Base-by-base conservation (phyloP, 352 stramenopile genomes). In the Pythium diclinum region DNA sequence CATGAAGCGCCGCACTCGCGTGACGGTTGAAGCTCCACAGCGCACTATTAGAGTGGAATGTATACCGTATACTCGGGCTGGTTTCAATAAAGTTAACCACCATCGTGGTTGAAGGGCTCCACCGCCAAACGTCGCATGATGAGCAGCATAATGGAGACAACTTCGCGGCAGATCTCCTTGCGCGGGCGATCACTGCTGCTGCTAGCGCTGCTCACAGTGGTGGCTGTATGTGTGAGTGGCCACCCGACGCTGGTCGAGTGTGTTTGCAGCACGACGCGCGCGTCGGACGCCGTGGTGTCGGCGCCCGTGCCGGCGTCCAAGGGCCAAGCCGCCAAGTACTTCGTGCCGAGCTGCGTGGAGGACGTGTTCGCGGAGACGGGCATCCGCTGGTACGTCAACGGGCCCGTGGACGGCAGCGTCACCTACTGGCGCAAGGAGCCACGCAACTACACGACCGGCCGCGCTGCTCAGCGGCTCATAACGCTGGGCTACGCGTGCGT, bases 371-470 rank as follows among this genome's bases (percentile, higher is more conserved):
- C 82, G 16, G 74, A 81, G 63, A 87, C 82, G 1, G 86, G 84
- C 46, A 87, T 95, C 59, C 83, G 86, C 65, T 95, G 83, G 83
- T 91, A 91, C 68, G 74, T 87, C 46, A 77, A 92, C 63, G 84
- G 86, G 1, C 85, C 86, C 1, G 25, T 92, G 21, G 58, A 76
- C 32, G 62, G 76, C 59, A 72, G 61, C 36, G 64, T 89, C 54
- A 86, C 65, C 53, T 94, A 94, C 70, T 92, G 84, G 84, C 65
- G 67, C 28, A 62, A 73, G 0, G 60, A 74, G 17, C 52, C 68
- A 23, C 74, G 57, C 32, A 36, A 59, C 13, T 91, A 88, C 56
- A 73, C 68, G 13, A 71, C 64, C 0, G 83, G 84, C 10, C 78
- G 83, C 61, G 83, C 81, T 5, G 84, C 84, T 2, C 69, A 87